A percentile compares a stretch with the other conserved stretches of the same genome.
Evolutionary conservation across 164 flowering plant species (phyloP).

Genomic region (Chloranthus sessilifolius): DNA sequence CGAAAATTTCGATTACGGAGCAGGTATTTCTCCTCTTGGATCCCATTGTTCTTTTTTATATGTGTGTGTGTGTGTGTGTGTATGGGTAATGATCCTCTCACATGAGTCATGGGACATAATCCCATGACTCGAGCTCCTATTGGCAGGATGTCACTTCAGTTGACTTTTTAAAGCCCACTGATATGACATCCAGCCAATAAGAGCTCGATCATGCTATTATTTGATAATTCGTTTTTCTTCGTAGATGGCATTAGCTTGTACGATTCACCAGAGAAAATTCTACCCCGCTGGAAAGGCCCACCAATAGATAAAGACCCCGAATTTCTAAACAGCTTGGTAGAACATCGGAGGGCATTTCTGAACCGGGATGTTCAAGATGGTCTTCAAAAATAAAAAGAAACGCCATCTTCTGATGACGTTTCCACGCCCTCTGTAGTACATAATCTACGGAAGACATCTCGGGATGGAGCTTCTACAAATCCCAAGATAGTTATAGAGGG

Average conservation of each 20-base stretch:
- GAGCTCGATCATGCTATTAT: too few relatives aligned
- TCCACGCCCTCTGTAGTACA: constrained; percentile 13
- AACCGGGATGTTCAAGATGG: constrained; percentile 19
- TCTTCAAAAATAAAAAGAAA: constrained; percentile 23
- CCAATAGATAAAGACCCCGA: constrained; percentile 49
- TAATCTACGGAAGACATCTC: constrained; percentile 12
- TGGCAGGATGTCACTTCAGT: too few relatives aligned
- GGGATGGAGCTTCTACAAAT: constrained; percentile 21
- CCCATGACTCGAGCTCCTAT: too few relatives aligned
- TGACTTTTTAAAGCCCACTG: too few relatives aligned
- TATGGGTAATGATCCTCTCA: too few relatives aligned
- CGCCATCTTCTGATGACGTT: constrained; percentile 11
- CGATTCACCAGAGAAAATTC: constrained; percentile 82
- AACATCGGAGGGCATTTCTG: constrained; percentile 31
- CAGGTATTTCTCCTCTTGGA: constrained; percentile 55
- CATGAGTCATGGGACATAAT: too few relatives aligned
- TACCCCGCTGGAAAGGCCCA: constrained; percentile 91
- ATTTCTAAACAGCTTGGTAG: constrained; percentile 36
- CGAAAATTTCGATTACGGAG: constrained; percentile 91
- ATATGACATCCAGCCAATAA: too few relatives aligned
- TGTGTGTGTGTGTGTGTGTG: too few relatives aligned
- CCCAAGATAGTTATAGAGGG: constrained; percentile 69
- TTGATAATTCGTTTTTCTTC: too few relatives aligned
- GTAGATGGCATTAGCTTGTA: constrained; percentile 89
- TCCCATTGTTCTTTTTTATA: too few relatives aligned